Conservation (phyloP, 345 rosid species). For the Aquilaria malaccensis region DNA sequence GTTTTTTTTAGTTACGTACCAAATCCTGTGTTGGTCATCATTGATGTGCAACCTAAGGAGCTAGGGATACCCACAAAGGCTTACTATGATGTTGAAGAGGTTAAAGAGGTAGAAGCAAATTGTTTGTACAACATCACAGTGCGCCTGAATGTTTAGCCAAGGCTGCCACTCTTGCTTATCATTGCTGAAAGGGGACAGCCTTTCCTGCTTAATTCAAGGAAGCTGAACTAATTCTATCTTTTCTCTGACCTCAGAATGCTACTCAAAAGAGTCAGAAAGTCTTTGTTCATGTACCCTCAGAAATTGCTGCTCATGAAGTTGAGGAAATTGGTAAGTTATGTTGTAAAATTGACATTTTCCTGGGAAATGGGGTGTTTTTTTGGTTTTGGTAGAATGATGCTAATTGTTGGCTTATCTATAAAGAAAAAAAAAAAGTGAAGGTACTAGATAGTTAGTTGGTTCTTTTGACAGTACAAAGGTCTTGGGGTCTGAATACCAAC, state of each 20-base stretch:
- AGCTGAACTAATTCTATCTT: background rate
- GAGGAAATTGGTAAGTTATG: conserved; percentile 68
- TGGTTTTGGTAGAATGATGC: background rate
- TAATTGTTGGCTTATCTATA: too few species aligned
- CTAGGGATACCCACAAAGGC: conserved; percentile 89
- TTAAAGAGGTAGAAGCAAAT: conserved; percentile 45
- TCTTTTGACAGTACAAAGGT: too few species aligned
- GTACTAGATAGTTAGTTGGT: too few species aligned
- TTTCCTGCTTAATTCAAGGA: background rate
- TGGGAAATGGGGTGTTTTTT: background rate
- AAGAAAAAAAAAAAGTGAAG: too few species aligned
- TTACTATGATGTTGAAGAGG: conserved; percentile 80
- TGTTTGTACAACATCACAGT: background rate
- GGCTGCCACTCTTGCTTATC: background rate
- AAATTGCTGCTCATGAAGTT: conserved; percentile 84
- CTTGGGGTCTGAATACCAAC: too few species aligned
- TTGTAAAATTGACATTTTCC: background rate
- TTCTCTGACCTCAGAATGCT: conserved; percentile 47
- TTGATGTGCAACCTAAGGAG: conserved; percentile 90
- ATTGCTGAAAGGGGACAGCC: background rate
- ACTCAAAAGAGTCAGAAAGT: conserved; percentile 90
- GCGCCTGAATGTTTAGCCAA: background rate
- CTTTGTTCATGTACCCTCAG: conserved; percentile 70
- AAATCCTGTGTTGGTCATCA: conserved; percentile 83
- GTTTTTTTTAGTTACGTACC: conserved; percentile 57